Evolutionary conservation across 2,329 filamentous ascomycete genomes (phyloP).

Genomic region (Pseudogymnoascus sp.): DNA sequence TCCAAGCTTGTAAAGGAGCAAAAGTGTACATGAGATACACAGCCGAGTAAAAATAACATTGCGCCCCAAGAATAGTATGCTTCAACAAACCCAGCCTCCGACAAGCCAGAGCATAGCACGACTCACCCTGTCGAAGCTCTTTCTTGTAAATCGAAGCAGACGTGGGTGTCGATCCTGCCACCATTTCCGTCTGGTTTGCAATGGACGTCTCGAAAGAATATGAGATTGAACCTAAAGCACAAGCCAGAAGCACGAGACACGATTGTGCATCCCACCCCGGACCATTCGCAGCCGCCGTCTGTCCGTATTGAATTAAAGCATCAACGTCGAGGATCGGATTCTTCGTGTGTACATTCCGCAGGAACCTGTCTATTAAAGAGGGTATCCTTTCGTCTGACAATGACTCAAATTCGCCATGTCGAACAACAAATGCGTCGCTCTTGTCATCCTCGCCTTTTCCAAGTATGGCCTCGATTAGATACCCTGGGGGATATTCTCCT

Average conservation of each 20-base stretch:
- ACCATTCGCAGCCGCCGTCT: slow-evolving; percentile 22
- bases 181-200: slow-evolving; percentile 6
- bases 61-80: slow-evolving; percentile 27
- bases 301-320: slow-evolving; percentile 19
- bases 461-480: slow-evolving; percentile 1
- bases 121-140: slow-evolving; percentile 21
- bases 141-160: not conserved
- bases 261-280: slow-evolving; percentile 27
- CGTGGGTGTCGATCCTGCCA: not conserved
- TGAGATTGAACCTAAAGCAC: slow-evolving; percentile 25
- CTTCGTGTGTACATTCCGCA: slow-evolving; percentile 29
- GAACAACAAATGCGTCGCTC: not conserved
- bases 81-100: slow-evolving; percentile 24
- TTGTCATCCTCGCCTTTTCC: not conserved
- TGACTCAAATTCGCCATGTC: not conserved
- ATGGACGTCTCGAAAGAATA: slow-evolving; percentile 19
- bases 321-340: slow-evolving; percentile 30
- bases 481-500: slow-evolving; percentile 5
- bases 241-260: slow-evolving; percentile 28
- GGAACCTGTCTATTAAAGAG: slow-evolving; percentile 25
- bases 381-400: slow-evolving; percentile 24
- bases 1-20: slow-evolving; percentile 31
- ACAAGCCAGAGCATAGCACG: slow-evolving; percentile 26
- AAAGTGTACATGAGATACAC: slow-evolving; percentile 35
- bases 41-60: slow-evolving; percentile 33